Evolutionary conservation across 345 rosid genomes (phyloP).

Genomic region (Fremontodendron californicum): DNA sequence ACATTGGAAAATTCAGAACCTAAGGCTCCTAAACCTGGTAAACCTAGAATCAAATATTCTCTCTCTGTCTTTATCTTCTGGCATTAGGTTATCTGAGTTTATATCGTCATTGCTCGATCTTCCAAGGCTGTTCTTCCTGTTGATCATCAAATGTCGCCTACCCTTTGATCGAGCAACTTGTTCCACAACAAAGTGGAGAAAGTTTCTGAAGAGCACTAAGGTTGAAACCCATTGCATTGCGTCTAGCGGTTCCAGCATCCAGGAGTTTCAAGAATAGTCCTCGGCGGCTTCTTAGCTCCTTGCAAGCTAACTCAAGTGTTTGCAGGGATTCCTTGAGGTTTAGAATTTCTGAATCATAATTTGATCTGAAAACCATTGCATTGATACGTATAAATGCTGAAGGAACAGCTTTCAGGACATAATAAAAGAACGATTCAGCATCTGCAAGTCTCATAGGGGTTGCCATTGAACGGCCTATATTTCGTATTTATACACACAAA

Average conservation of each 20-base stretch:
- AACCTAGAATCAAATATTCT: slow-evolving; percentile 47
- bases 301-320: slow-evolving; percentile 53
- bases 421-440: slow-evolving; percentile 63
- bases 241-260: slow-evolving; percentile 83
- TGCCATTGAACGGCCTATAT: too few species aligned
- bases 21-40: slow-evolving; percentile 46
- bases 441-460: slow-evolving; percentile 49
- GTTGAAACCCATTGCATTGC: slow-evolving; percentile 78
- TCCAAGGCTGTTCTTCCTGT: slow-evolving; percentile 20
- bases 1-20: slow-evolving; percentile 51
- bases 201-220: slow-evolving; percentile 61
- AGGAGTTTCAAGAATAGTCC: slow-evolving; percentile 77
- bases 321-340: slow-evolving; percentile 53
- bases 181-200: slow-evolving; percentile 77
- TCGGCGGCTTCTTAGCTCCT: slow-evolving; percentile 58
- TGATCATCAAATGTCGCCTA: slow-evolving; percentile 27
- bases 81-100: slow-evolving; percentile 20
- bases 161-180: slow-evolving; percentile 73
- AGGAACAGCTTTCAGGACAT: slow-evolving; percentile 65
- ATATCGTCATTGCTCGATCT: slow-evolving; percentile 17
- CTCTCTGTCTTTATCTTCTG: slow-evolving; percentile 41
- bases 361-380: slow-evolving; percentile 63
- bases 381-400: slow-evolving; percentile 58
- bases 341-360: slow-evolving; percentile 55
- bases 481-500: too few species aligned